Evolutionary conservation across 441 rosid genomes (phyloP), one percentile per base, ranked within the genome.

Genomic region (Erysimum pusillum): DNA sequence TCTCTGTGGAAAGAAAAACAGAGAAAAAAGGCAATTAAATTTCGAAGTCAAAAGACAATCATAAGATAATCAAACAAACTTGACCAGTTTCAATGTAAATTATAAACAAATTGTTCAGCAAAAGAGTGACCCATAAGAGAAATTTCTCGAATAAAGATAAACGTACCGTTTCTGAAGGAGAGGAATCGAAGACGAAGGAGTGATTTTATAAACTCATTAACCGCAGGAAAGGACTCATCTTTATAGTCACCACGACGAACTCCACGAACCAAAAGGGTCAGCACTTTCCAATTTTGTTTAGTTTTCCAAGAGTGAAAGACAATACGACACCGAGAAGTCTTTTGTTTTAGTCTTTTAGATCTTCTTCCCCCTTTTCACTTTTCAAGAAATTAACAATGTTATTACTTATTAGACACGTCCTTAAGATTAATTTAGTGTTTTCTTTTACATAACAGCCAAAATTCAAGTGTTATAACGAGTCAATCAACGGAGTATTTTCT

Each of bases 231-330:
- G 48, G 17, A 5, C 52, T 49, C 10, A 53, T 69, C 70, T 53
- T 73, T 63, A 63, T 38, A 13, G 68, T 49, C 18, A 8, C 51
- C 32, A 45, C 61, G 61, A 62, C 17, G 67, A 60, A 14, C 49
- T 49, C 18, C 69, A 61, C 28, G 34, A 70, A 46, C 32, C 5
- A 6, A 28, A 72, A 51, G 17, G 57, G 66, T 34, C 64, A 22
- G n/a, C 45, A 8, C 49, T 34, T 57, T n/a, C n/a, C n/a, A n/a
- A n/a, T n/a, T n/a, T n/a, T n/a, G n/a, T n/a, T n/a, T n/a, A n/a
- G n/a, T n/a, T n/a, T 64, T 56, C 63, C 59, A 17, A 64, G 49
- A 48, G 39, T 9, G 53, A 48, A 49, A 49, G 28, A 49, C 48
- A 42, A 42, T 14, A 42, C n/a, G 46, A 42, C n/a, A 42, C 46